Conservation (phyloP, 495 filamentous ascomycete genomes). For the Podospora pseudopauciseta region DNA sequence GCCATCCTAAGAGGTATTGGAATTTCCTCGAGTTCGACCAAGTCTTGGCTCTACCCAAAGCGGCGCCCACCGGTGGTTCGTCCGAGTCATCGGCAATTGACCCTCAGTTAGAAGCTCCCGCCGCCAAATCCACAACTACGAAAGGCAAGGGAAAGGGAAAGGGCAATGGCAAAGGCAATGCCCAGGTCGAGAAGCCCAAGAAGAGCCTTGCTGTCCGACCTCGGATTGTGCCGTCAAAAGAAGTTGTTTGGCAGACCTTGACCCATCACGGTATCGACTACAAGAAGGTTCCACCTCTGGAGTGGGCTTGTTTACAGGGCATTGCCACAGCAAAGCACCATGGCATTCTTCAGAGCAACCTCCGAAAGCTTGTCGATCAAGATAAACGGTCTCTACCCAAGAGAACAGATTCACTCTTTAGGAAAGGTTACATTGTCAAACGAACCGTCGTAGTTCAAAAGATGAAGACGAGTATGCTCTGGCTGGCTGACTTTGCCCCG, state of each 20-base stretch:
- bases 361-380: slow-evolving; percentile 73
- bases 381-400: slow-evolving; percentile 85
- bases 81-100: not conserved
- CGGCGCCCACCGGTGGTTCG: slow-evolving; percentile 10
- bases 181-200: slow-evolving; percentile 14
- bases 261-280: slow-evolving; percentile 77
- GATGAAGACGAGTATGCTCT: slow-evolving; percentile 64
- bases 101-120: not conserved
- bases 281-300: slow-evolving; percentile 58
- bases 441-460: slow-evolving; percentile 60
- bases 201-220: slow-evolving; percentile 30
- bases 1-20: slow-evolving; percentile 30
- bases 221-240: slow-evolving; percentile 40
- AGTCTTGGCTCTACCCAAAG: slow-evolving; percentile 42
- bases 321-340: slow-evolving; percentile 67
- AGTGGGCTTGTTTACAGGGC: slow-evolving; percentile 74
- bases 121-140: not conserved
- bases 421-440: slow-evolving; percentile 85
- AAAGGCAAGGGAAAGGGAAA: not conserved
- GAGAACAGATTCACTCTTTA: slow-evolving; percentile 68
- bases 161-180: slow-evolving; percentile 9
- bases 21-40: slow-evolving; percentile 42
- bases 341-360: slow-evolving; percentile 75
- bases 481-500: slow-evolving; percentile 58
- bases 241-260: slow-evolving; percentile 67